phyloP scores from a whole-genome alignment of 2,329 filamentous ascomycete species.

The Endocalyx cinctus region DNA sequence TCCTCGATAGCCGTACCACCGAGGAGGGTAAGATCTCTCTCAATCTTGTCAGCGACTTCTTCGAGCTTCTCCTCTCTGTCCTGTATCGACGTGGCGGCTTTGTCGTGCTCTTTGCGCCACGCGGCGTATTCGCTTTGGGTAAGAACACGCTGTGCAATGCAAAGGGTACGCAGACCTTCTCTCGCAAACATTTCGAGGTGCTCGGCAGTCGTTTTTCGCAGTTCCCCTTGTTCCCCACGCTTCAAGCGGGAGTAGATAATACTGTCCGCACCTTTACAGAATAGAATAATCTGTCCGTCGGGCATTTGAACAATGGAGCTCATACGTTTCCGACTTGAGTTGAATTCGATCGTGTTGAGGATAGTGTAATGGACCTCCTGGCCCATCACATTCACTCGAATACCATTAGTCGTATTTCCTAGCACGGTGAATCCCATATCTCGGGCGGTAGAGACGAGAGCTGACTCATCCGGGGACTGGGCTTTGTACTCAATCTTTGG shows the following conservation, averaged over 20 bases:
- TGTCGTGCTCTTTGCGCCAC: conserved; percentile 85
- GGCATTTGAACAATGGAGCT: conserved; percentile 96
- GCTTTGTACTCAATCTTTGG: conserved; percentile 94
- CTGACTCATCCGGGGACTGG: conserved; percentile 94
- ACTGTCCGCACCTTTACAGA: conserved; percentile 96
- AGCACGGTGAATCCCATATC: conserved; percentile 95
- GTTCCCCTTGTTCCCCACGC: conserved; percentile 77
- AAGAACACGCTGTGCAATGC: conserved; percentile 80
- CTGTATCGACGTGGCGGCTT: conserved; percentile 76
- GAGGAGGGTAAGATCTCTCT: conserved; percentile 80
- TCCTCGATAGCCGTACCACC: conserved; percentile 98
- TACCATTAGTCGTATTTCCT: conserved; percentile 71
- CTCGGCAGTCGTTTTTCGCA: conserved; percentile 79
- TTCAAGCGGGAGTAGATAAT: conserved; percentile 92
- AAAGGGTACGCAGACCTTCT: conserved; percentile 90
- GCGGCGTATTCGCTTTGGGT: conserved; percentile 75
- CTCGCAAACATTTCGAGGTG: conserved; percentile 96
- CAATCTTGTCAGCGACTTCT: conserved; percentile 81
- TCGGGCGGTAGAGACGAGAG: conserved; percentile 86
- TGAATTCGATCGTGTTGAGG: conserved; percentile 95
- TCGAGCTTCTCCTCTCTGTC: conserved; percentile 93
- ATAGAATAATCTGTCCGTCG: conserved; percentile 79
- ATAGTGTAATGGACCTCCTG: conserved; percentile 81
- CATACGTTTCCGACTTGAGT: conserved; percentile 95
- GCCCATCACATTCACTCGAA: conserved; percentile 82